phyloP scores from a whole-genome alignment of 257 asterid species.

The Nyctanthes arbortristis region DNA sequence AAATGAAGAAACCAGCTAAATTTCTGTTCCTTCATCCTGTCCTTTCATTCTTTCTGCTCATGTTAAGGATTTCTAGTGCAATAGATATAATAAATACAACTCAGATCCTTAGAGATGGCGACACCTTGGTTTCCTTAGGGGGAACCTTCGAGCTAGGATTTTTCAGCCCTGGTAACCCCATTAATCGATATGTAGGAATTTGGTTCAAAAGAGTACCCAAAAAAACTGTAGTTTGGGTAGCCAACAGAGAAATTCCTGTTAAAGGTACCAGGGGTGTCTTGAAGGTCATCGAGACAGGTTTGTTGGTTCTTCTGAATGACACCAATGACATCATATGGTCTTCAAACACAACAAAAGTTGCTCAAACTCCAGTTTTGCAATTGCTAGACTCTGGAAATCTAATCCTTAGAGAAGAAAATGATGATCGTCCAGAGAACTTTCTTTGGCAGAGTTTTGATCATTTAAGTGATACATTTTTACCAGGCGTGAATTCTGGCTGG shows the following conservation, averaged over 20 bases:
- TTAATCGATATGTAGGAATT: slow-evolving; percentile 39
- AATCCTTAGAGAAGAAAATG: slow-evolving; percentile 38
- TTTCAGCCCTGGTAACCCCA: slow-evolving; percentile 28
- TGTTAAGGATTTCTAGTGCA: slow-evolving; percentile 9
- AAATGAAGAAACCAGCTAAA: not conserved
- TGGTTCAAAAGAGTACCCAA: slow-evolving; percentile 41
- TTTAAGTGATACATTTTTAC: slow-evolving; percentile 45
- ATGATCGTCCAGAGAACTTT: slow-evolving; percentile 23
- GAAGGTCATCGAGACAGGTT: slow-evolving; percentile 26
- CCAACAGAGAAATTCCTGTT: slow-evolving; percentile 40
- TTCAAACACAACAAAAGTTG: slow-evolving; percentile 29
- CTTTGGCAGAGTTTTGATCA: slow-evolving; percentile 61
- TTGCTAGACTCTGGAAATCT: slow-evolving; percentile 56
- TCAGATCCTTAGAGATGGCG: slow-evolving; percentile 31
- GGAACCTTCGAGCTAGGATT: slow-evolving; percentile 44
- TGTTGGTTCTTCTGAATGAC: slow-evolving; percentile 33
- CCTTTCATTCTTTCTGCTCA: not conserved
- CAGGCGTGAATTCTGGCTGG: slow-evolving; percentile 55
- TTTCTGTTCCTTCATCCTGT: not conserved
- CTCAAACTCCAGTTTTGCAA: slow-evolving; percentile 30
- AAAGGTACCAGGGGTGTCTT: slow-evolving; percentile 25
- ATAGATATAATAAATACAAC: slow-evolving; percentile 22
- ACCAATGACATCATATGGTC: slow-evolving; percentile 39
- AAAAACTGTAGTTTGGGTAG: slow-evolving; percentile 49
- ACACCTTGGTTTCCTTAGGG: slow-evolving; percentile 38